Base-by-base conservation (phyloP, 2,329 filamentous ascomycete species). In the Cryphonectria japonica region DNA sequence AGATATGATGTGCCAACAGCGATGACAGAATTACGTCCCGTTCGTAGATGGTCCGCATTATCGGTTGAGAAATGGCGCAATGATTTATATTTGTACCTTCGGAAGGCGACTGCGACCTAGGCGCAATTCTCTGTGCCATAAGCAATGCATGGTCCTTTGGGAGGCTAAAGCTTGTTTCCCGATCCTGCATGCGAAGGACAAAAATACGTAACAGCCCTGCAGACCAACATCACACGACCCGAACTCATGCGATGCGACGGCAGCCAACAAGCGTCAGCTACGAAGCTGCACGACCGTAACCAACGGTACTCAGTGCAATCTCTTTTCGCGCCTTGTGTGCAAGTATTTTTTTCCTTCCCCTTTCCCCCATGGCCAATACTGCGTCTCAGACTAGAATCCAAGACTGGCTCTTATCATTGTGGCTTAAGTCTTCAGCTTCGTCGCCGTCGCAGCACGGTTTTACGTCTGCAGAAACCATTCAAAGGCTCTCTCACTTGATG, bases 351-450 rank as follows among this genome's bases (percentile, higher is more conserved):
- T 52, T 2, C 14, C 14, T 8, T 26, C 26, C 26, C 26, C 26
- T 26, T 26, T 26, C 1, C 26, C 26, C 26, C 26, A 16, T 57
- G 54, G 26, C 54, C 6, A 29, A 13, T 32, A 4, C 16, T 19
- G 0, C 54, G 54, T 29, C 54, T 29, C 57, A 75, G 75, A 32
- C 11, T 78, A 75, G 75, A 32, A 13, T 78, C 78, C 72, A 13
- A 68, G 72, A 26, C 61, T 62, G 3, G 57, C 66, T 26, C 67
- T 73, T n/a, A 34, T 71, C 37, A n/a, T 43, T 32, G 59, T 73
- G 16, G 62, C 70, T 4, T 72, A 66, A 68, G 50, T 66, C 43
- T 67, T 72, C 41, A 66, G 67, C 26, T 26, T 9, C 29, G 5
- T 72, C 22, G 52, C 72, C 16, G 68, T 73, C 16, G 3, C 63